Evolutionary conservation across 179 eudicot species (phyloP).

Genomic region (Patellifolia procumbens): DNA sequence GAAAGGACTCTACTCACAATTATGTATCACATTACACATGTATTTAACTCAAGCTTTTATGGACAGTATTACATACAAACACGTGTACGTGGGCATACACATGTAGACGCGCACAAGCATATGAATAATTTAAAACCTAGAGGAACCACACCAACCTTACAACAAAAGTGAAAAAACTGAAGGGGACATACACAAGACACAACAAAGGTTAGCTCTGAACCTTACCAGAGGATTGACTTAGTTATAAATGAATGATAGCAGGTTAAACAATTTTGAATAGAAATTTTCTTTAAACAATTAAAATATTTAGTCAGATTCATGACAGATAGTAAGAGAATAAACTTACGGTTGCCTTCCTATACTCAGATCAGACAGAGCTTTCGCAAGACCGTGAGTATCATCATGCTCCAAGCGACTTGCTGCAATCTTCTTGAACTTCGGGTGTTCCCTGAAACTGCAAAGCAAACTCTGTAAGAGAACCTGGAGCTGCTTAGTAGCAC

Average conservation of each 20-base stretch:
- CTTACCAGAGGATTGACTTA: not conserved
- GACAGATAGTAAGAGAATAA: slow-evolving; percentile 12
- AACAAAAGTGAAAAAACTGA: not conserved
- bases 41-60: not conserved
- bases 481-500: not conserved
- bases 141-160: too few relatives aligned
- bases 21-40: not conserved
- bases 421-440: slow-evolving; percentile 50
- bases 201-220: not conserved
- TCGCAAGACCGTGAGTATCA: slow-evolving; percentile 68
- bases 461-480: slow-evolving; percentile 9
- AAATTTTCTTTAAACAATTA: not conserved
- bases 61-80: not conserved
- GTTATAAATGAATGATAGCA: not conserved
- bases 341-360: slow-evolving; percentile 89
- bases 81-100: not conserved
- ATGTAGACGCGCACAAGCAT: too few relatives aligned
- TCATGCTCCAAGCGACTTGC: slow-evolving; percentile 63
- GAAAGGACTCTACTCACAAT: not conserved
- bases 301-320: not conserved
- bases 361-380: slow-evolving; percentile 70
- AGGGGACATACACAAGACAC: not conserved
- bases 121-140: too few relatives aligned
- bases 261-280: not conserved
- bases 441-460: slow-evolving; percentile 86